A percentile compares a stretch with the other conserved stretches of the same genome.
These are phyloP conservation scores for Cladobotryum mycophilum DNA, from an alignment of 2,329 filamentous ascomycete genomes.

Conservation along the genomic window DNA sequence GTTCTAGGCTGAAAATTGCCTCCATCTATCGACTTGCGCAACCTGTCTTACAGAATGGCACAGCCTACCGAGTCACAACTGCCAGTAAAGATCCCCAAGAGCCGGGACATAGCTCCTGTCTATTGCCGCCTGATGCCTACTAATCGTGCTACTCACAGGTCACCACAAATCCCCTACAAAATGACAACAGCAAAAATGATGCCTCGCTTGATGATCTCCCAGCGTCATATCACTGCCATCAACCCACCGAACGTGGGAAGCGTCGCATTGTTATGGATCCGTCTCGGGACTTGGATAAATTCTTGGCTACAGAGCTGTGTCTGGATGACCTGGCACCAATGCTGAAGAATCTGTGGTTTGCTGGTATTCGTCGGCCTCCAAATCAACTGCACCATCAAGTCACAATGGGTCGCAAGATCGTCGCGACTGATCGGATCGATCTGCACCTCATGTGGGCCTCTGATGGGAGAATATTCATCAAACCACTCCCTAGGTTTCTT, in stretches of 20 bases:
- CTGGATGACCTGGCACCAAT: background rate
- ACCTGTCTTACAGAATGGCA: too few relatives aligned
- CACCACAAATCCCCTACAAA: too few relatives aligned
- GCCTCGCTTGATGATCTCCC: background rate
- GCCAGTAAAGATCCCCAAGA: too few relatives aligned
- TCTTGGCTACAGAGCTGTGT: background rate
- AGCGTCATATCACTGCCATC: background rate
- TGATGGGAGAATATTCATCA: background rate
- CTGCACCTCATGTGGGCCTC: background rate
- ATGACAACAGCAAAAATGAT: too few relatives aligned
- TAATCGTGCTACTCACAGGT: too few relatives aligned
- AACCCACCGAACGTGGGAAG: too few relatives aligned
- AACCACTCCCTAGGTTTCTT: background rate
- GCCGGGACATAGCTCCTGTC: too few relatives aligned
- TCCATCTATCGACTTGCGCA: too few relatives aligned
- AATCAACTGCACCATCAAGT: background rate
- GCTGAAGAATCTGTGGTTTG: constrained; percentile 22
- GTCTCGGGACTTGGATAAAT: background rate
- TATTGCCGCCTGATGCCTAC: too few relatives aligned
- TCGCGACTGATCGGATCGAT: background rate
- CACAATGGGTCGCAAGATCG: background rate
- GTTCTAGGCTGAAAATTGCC: too few relatives aligned
- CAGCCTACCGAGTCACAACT: too few relatives aligned
- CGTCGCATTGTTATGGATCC: background rate
- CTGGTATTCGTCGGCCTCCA: constrained; percentile 22